phyloP scores from a whole-genome alignment of 2,329 filamentous ascomycete species.

The Fusarium floridanum region DNA sequence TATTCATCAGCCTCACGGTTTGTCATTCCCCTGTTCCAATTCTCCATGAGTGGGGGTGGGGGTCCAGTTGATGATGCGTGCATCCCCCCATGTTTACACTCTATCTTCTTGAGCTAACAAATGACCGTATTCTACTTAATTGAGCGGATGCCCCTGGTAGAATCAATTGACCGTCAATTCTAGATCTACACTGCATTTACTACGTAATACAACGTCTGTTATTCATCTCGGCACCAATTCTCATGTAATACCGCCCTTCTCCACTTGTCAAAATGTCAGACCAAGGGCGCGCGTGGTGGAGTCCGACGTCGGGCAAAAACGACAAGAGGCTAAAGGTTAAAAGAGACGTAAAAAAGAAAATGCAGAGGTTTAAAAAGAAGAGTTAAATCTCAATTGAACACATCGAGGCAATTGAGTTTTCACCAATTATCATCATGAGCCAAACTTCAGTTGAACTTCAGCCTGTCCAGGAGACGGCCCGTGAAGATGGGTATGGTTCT shows the following conservation, averaged over 20 bases:
- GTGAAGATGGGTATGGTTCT: neutral
- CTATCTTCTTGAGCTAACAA: neutral
- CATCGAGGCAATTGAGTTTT: neutral
- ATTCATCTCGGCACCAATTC: neutral
- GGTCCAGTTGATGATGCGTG: neutral
- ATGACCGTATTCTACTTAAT: neutral
- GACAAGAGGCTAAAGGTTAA: neutral
- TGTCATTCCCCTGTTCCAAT: neutral
- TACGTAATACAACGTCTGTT: neutral
- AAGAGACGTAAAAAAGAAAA: neutral
- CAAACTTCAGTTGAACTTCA: conserved; percentile 5
- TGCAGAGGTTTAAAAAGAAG: neutral
- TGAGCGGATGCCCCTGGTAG: neutral
- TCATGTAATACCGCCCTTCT: neutral
- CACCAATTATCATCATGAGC: neutral
- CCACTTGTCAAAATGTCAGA: conserved; percentile 9
- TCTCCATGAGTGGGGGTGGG: neutral
- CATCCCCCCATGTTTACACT: neutral
- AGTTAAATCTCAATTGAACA: rapidly evolving
- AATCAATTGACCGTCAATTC: neutral
- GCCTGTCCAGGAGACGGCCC: neutral
- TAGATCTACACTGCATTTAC: neutral
- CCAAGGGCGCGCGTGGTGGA: conserved; percentile 5
- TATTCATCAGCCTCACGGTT: neutral
- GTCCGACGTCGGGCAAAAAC: neutral